A percentile compares a stretch with the other conserved stretches of the same genome.
These are phyloP conservation scores for Trypethelium eluteriae DNA, from an alignment of 495 filamentous ascomycete genomes.

Conservation along the genomic window DNA sequence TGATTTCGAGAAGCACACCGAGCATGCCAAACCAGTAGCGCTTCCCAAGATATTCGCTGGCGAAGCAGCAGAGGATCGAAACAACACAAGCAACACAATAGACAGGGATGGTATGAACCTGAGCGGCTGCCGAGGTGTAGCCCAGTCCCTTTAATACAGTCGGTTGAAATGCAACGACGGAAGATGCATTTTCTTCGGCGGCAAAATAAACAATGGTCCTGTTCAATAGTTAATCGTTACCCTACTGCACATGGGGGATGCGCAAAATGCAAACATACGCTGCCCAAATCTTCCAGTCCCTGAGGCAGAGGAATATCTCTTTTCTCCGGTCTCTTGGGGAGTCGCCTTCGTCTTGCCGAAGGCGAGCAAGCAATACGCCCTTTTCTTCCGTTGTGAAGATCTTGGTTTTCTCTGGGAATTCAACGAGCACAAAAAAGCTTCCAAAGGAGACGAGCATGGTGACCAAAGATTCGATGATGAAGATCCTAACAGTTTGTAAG, in stretches of 20 bases:
- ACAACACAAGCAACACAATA: slow-evolving; percentile 11
- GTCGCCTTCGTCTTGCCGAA: slow-evolving; percentile 20
- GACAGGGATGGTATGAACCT: slow-evolving; percentile 16
- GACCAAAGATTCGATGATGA: slow-evolving; percentile 7
- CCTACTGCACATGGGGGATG: no score
- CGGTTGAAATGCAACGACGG: slow-evolving; percentile 19
- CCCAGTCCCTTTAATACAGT: slow-evolving; percentile 16
- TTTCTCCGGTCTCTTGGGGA: slow-evolving; percentile 12
- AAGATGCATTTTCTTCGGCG: slow-evolving; percentile 19
- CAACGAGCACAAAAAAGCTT: slow-evolving; percentile 10
- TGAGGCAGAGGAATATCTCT: slow-evolving; percentile 12
- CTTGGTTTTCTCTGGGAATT: slow-evolving; percentile 10
- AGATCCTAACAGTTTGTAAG: not conserved
- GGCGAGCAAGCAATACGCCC: not conserved
- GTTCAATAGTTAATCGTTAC: no score
- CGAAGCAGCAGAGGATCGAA: not conserved
- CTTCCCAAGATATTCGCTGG: slow-evolving; percentile 4
- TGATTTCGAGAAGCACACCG: not conserved
- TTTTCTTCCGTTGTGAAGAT: slow-evolving; percentile 13
- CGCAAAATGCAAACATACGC: slow-evolving; percentile 13
- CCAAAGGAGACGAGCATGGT: slow-evolving; percentile 3
- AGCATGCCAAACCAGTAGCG: slow-evolving; percentile 15
- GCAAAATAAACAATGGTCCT: slow-evolving; percentile 22
- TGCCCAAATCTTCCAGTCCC: slow-evolving; percentile 28
- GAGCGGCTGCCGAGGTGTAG: slow-evolving; percentile 13